phyloP scores from a whole-genome alignment of 2,329 filamentous ascomycete species.

The Fonsecaea erecta region DNA sequence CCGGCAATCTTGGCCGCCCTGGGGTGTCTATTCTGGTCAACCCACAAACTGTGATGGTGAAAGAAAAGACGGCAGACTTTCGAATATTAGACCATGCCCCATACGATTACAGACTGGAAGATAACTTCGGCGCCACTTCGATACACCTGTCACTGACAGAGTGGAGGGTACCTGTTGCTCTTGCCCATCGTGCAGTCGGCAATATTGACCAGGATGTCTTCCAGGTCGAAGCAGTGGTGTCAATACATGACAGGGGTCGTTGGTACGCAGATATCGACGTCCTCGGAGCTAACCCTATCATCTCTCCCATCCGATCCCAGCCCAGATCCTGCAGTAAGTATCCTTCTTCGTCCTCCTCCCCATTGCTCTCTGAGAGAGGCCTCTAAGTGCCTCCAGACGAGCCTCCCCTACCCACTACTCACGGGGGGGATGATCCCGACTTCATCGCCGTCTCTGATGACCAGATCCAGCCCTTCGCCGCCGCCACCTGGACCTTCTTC shows the following conservation, averaged over 20 bases:
- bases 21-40: conserved; percentile 32
- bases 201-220: conserved; percentile 6
- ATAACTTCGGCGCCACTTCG: conserved; percentile 28
- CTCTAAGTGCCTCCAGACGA: too few species aligned
- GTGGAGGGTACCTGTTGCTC: conserved; percentile 14
- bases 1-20: conserved; percentile 17
- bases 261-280: background rate
- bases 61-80: conserved; percentile 21
- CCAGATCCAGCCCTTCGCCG: conserved; percentile 24
- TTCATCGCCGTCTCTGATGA: conserved; percentile 48
- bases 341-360: too few species aligned
- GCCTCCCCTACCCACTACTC: conserved; percentile 52
- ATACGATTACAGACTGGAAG: conserved; percentile 23
- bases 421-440: conserved; percentile 55
- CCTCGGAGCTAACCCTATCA: too few species aligned
- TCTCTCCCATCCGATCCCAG: too few species aligned
- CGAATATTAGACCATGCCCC: conserved; percentile 8
- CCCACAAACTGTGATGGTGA: conserved; percentile 17
- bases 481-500: background rate
- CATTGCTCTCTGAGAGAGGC: too few species aligned
- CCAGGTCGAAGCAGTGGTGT: background rate
- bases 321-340: too few species aligned
- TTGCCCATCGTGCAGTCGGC: background rate
- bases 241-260: background rate
- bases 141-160: conserved; percentile 31